These are phyloP conservation scores for Tanacetum coccineum DNA, from an alignment of 129 eudicot genomes.

Conservation along the genomic window DNA sequence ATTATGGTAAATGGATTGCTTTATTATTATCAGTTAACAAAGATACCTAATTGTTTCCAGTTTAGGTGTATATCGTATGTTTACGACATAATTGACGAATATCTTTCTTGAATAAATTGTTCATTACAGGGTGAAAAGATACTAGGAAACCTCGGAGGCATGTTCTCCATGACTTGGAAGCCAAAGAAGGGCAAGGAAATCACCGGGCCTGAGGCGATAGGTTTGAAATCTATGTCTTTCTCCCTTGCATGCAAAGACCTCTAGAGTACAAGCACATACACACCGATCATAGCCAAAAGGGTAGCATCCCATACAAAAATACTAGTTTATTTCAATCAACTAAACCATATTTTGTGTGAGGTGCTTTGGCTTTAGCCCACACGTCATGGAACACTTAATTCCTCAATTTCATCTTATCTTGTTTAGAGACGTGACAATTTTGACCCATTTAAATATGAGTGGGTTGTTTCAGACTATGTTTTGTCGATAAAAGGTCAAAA, in stretches of 20 bases:
- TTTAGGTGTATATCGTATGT: slow-evolving; percentile 1
- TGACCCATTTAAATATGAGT: no score
- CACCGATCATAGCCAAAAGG: no score
- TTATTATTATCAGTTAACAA: neutral
- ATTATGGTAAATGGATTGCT: neutral
- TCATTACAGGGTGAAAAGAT: slow-evolving; percentile 81
- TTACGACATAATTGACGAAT: slow-evolving; percentile 6
- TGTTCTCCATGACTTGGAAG: slow-evolving; percentile 98
- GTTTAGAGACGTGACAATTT: no score
- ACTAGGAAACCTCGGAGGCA: slow-evolving; percentile 81
- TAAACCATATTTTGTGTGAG: no score
- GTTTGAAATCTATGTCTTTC: slow-evolving; percentile 27
- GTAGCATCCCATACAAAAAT: no score
- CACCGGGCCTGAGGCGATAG: slow-evolving; percentile 63
- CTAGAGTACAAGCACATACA: no score
- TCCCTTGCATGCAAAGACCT: neutral
- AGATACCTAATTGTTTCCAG: neutral
- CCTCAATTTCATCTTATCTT: no score
- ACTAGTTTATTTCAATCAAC: no score
- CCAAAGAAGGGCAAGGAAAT: slow-evolving; percentile 73
- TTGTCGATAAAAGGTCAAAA: no score
- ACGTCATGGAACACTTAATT: no score
- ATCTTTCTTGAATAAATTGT: slow-evolving; percentile 15
- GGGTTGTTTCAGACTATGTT: no score
- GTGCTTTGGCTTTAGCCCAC: no score